Evolutionary conservation across 305 asterid species (phyloP), one percentile per base, ranked within the genome.

Genomic region (Solanum hybrid): DNA sequence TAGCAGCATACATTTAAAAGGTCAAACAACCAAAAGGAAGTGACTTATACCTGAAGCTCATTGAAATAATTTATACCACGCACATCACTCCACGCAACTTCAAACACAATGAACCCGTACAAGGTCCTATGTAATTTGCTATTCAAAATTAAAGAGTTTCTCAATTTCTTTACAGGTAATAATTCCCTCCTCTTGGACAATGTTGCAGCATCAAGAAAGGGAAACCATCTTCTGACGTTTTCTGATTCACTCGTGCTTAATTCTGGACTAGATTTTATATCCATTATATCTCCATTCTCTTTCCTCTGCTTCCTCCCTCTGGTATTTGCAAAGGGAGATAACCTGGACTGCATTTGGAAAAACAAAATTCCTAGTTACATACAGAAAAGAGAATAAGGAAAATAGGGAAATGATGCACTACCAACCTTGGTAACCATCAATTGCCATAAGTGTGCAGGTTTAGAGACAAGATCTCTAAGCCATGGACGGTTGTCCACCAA

Each of bases 401-500:
- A 29, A 84, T 31, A 31, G 38, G 76, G 7, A 31, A 84, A 84
- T 10, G 32, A 83, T 31, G 75, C 39, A 51, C 86, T 32, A 92
- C 91, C 91, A 91, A 97, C 99, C 99, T 97, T 97, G 79, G 98
- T 97, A 89, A 97, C 99, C 98, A 97, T 95, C 92, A 97, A 91
- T 92, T 97, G 99, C 99, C 99, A 97, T 89, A 97, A 92, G 90
- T 97, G 99, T 17, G 99, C 95, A 36, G 98, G 94, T 86, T 95
- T 93, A 61, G 98, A 95, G 70, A 92, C 95, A 68, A 94, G 97
- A 92, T 97, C 98, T 90, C 95, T 89, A 91, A 97, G 90, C 99
- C 99, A 97, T 61, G 99, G 99, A 89, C 95, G 93, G 87, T 97
- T 97, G 92, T 97, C 99, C 90, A 97, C 98, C 95, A 97, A 93